Evolutionary conservation across 139 green algal genomes (phyloP), one percentile per base, ranked within the genome.

Genomic region (Medakamo hakoo): DNA sequence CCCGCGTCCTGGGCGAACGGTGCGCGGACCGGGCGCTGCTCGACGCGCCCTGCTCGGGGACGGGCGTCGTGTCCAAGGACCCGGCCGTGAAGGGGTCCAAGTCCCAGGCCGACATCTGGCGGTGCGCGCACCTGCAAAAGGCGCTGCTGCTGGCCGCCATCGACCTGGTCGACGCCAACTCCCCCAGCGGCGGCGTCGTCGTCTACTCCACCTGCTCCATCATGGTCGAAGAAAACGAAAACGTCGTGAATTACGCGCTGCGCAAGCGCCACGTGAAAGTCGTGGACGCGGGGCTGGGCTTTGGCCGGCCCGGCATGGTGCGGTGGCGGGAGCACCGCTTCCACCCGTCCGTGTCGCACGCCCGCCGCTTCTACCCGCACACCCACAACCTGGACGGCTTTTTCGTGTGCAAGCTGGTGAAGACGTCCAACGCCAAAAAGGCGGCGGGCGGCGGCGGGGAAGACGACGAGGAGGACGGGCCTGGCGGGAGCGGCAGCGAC

Each of bases 351-450:
- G 59, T 98, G 9, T 62, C 75, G 14, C 67, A 94, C 30, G 75
- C 87, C 24, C 75, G 87, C 21, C 81, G 93, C 55, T 98, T 96
- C 83, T 99, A 95, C 78, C 93, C 93, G 1, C 93, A 99, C 64
- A 84, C 86, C 9, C 93, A 99, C 77, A 99, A 99, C 80, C 67
- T 99, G 70, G 93, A 98, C 65, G 93, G 87, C n/a, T 99, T 99
- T 80, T 98, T 98, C 63, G 93, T 98, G 49, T 95, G 86, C 81
- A 99, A 97, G 80, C 73, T 99, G 32, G 95, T 96, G 75, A 99
- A 99, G 80, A 56, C 95, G 30, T 82, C 74, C 58, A 96, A 97
- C 70, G 68, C 67, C 30, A 74, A 73, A 52, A 83, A 81, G 55
- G 63, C 76, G 52, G 27, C 16, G 25, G 49, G 9, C 25, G 70